Evolutionary conservation across 805 yeast genomes (phyloP).

Genomic region (Hanseniaspora vineae): DNA sequence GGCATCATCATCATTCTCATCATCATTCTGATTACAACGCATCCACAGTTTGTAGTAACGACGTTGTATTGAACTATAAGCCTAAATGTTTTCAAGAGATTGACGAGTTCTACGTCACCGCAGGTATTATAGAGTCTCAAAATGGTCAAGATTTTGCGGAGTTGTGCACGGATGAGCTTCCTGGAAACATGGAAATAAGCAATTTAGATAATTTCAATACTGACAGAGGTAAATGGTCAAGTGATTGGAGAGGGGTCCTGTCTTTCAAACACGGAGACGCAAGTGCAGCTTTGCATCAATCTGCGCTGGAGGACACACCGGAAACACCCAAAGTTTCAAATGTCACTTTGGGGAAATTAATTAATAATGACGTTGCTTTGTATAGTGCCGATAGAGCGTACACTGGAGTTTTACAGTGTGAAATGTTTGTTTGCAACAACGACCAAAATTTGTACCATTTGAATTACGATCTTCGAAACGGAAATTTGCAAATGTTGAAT

Average conservation of each 20-base stretch:
- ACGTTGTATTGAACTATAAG: constrained; percentile 43
- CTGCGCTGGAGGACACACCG: too few species aligned
- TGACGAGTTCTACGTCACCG: constrained; percentile 40
- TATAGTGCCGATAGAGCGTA: not conserved
- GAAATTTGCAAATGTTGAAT: constrained; percentile 28
- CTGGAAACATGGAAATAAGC: too few species aligned
- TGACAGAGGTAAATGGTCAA: not conserved
- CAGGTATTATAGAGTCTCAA: constrained; percentile 32
- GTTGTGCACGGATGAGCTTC: too few species aligned
- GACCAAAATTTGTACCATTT: constrained; percentile 60
- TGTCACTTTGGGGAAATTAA: constrained; percentile 60
- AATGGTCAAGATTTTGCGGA: not conserved
- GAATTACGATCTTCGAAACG: constrained; percentile 32
- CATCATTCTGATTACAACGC: constrained; percentile 6
- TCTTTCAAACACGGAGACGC: constrained; percentile 24
- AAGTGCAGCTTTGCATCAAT: too few species aligned
- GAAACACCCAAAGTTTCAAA: constrained; percentile 16
- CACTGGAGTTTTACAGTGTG: constrained; percentile 28
- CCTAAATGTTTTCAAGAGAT: constrained; percentile 59
- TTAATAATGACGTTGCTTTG: constrained; percentile 64
- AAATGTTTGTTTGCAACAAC: constrained; percentile 68
- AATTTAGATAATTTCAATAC: not conserved
- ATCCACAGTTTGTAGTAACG: constrained; percentile 15
- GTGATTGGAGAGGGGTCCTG: constrained; percentile 47
- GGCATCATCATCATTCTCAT: constrained; percentile 18